These are phyloP conservation scores for Phylloporus sp. DNA, from an alignment of 768 basidiomycete genomes.

Conservation along the genomic window DNA sequence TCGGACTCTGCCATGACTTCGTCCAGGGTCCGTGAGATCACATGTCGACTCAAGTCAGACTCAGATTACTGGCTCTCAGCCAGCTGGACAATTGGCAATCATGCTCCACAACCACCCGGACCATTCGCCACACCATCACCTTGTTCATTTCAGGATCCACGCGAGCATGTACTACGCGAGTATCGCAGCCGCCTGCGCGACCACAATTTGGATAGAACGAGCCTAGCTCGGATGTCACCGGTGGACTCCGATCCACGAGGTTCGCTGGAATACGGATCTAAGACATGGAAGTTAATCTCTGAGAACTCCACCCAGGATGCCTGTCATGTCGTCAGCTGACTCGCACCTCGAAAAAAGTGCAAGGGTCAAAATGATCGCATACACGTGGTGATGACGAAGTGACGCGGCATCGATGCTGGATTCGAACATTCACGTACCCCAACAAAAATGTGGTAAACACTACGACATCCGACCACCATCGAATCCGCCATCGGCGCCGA, in stretches of 20 bases:
- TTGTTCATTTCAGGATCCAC: not conserved
- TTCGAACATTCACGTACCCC: conserved; percentile 5
- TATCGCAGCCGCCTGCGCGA: not conserved
- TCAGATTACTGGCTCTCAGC: no score
- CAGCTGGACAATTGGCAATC: not conserved
- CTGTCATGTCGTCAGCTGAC: conserved; percentile 1
- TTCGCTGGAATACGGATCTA: conserved; percentile 6
- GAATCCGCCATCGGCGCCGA: conserved; percentile 37
- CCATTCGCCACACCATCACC: conserved; percentile 2
- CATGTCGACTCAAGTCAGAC: no score
- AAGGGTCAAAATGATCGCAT: conserved; percentile 6
- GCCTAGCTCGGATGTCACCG: conserved; percentile 2
- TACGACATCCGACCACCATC: conserved; percentile 30
- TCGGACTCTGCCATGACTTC: not conserved
- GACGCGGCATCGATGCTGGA: conserved; percentile 2
- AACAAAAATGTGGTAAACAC: conserved; percentile 13
- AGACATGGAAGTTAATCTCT: conserved; percentile 6
- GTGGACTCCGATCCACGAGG: conserved; percentile 7
- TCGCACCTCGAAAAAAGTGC: not conserved
- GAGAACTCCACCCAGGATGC: not conserved
- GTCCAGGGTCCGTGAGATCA: not conserved
- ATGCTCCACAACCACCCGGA: not conserved
- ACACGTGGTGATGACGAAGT: conserved; percentile 4
- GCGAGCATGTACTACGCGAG: not conserved
- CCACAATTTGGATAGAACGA: not conserved